Evolutionary conservation across 2,329 filamentous ascomycete genomes (phyloP).

Genomic region (Neonectria ditissima): DNA sequence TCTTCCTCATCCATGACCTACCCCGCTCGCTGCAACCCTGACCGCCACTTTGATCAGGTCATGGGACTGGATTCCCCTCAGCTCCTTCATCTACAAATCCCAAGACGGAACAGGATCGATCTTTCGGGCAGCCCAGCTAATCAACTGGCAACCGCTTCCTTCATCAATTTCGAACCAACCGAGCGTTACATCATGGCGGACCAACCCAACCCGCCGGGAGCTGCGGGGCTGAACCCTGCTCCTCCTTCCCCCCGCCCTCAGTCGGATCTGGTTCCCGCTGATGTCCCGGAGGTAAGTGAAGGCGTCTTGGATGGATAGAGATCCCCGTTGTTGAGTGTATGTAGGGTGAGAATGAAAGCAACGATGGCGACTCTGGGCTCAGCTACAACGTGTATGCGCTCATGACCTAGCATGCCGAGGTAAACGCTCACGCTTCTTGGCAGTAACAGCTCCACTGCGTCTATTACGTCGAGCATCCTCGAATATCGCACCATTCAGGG

Average conservation of each 20-base stretch:
- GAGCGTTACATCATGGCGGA: background rate
- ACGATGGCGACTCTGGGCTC: background rate
- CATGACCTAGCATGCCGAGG: background rate
- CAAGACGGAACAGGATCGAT: background rate
- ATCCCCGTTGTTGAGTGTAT: background rate
- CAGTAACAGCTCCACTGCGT: background rate
- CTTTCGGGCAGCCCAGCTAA: background rate
- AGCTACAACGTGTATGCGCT: background rate
- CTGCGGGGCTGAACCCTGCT: background rate
- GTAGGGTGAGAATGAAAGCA: background rate
- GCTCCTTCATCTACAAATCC: background rate
- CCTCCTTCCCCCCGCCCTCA: background rate
- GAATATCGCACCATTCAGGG: slow-evolving; percentile 8
- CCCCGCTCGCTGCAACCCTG: background rate
- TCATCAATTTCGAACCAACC: background rate
- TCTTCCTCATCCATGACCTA: too few relatives aligned
- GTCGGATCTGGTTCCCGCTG: background rate
- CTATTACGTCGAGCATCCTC: slow-evolving; percentile 4
- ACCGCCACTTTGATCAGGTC: background rate
- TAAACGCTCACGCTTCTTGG: background rate
- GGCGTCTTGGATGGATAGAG: background rate
- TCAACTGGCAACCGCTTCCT: background rate
- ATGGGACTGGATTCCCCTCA: background rate
- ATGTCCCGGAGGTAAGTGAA: background rate
- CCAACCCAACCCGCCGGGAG: background rate